Evolutionary conservation across 192 early-diverging fungal genomes (phyloP).

Genomic region (Pilobolus umbonatus): DNA sequence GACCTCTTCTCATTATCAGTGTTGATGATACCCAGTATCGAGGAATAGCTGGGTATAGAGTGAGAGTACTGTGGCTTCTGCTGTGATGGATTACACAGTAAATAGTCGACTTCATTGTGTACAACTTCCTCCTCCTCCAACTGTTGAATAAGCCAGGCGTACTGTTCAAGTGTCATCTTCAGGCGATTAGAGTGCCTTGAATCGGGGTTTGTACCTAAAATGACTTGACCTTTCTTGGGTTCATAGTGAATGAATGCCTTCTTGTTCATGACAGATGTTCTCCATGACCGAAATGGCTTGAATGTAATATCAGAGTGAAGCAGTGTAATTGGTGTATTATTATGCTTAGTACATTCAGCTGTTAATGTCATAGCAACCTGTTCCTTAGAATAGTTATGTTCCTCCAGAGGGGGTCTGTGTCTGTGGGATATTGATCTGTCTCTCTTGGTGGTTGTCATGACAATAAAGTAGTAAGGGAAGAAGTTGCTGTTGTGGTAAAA

Average conservation of each 20-base stretch:
- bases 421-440: too few species aligned
- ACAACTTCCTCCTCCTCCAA: slow-evolving; percentile 25
- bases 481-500: too few species aligned
- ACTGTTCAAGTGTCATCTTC: slow-evolving; percentile 21
- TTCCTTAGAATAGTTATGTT: neutral
- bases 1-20: slow-evolving; percentile 5
- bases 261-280: slow-evolving; percentile 3
- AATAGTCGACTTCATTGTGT: neutral
- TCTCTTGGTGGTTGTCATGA: too few species aligned
- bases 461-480: too few species aligned
- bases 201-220: slow-evolving; percentile 14
- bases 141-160: slow-evolving; percentile 23
- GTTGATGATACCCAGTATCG: slow-evolving; percentile 7
- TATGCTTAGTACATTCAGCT: neutral
- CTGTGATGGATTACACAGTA: neutral
- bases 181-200: slow-evolving; percentile 15
- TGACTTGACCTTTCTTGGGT: slow-evolving; percentile 14
- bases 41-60: too few species aligned
- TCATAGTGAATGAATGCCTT: slow-evolving; percentile 11
- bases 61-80: neutral
- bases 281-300: slow-evolving; percentile 3
- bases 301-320: neutral
- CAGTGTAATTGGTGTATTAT: neutral
- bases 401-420: too few species aligned
- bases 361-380: slow-evolving; percentile 4